Percentiles rank a stretch among this genome's conserved stretches.
phyloP scores from a whole-genome alignment of 2,329 filamentous ascomycete species.

The Raffaelea deltoideospora region DNA sequence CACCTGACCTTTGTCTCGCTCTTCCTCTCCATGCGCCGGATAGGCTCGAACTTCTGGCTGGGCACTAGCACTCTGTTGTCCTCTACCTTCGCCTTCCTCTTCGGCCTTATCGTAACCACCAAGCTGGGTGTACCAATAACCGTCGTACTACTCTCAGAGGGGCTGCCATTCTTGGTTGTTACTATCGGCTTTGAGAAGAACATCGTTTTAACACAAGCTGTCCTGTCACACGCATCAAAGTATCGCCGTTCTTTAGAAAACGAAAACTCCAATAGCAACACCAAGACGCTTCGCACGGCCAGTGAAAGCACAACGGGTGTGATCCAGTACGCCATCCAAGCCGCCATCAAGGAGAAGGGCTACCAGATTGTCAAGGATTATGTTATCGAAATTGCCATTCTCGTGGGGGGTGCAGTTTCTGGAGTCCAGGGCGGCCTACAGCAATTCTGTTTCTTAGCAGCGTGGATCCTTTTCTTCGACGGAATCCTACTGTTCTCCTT shows the following conservation, averaged over 20 bases:
- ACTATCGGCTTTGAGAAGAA: slow-evolving; percentile 98
- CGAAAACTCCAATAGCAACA: background rate
- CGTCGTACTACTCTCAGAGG: slow-evolving; percentile 85
- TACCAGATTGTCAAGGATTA: slow-evolving; percentile 93
- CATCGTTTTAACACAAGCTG: slow-evolving; percentile 86
- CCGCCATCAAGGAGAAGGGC: slow-evolving; percentile 81
- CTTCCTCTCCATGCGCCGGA: slow-evolving; percentile 92
- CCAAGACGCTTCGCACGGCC: too few species aligned
- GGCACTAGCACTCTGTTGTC: slow-evolving; percentile 82
- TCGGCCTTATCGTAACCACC: slow-evolving; percentile 81
- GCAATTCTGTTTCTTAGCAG: slow-evolving; percentile 95
- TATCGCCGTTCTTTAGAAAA: slow-evolving; percentile 40
- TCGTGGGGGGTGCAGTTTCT: slow-evolving; percentile 74
- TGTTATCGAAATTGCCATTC: slow-evolving; percentile 76
- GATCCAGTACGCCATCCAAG: slow-evolving; percentile 82
- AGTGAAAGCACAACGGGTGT: slow-evolving; percentile 33
- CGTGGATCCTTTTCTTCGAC: slow-evolving; percentile 96
- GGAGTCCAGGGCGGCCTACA: slow-evolving; percentile 91
- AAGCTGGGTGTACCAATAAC: slow-evolving; percentile 89
- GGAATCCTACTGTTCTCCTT: slow-evolving; percentile 91
- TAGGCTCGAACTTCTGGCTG: slow-evolving; percentile 97
- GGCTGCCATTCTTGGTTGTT: slow-evolving; percentile 91
- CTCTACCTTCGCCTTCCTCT: slow-evolving; percentile 90
- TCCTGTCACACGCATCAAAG: slow-evolving; percentile 74
- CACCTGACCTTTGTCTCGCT: slow-evolving; percentile 95